Evolutionary conservation across 768 basidiomycete species (phyloP), one percentile per base, ranked within the genome.

Genomic region (Serendipita sp.): DNA sequence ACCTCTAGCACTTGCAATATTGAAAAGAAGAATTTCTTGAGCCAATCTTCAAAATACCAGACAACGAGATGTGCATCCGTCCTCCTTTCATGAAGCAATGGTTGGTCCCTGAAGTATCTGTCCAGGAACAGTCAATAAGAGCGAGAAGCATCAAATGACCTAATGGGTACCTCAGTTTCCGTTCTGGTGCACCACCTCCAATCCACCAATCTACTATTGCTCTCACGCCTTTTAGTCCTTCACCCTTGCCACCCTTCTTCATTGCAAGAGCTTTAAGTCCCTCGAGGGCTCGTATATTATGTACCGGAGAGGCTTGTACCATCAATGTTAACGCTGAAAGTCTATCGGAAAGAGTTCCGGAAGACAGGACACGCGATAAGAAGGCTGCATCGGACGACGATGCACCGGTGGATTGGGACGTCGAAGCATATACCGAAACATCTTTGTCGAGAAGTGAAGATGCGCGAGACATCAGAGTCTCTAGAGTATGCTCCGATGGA

Each of bases 141-240:
- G 13, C 32, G 0, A 34, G 13, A 41, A 7, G 38, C 38, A 32
- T 51, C 36, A 52, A 35, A 64, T 16, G 60, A 36, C 66, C 32
- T 11, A 30, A 48, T 13, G 78, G 84, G 63, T 66, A 93, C 89
- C 81, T 90, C 30, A 97, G 80, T 72, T 98, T 98, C 67, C 90
- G 78, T 66, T 80, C 78, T 0, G 92, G 90, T 18, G 85, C 89
- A n/a, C 91, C 91, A 28, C 93, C 94, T 36, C 92, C 93, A 52
- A 88, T 82, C 91, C 93, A 96, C 93, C 95, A 97, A 81, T 98
- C 95, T 36, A 90, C 85, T 65, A 99, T 79, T 67, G 93, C 95
- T 47, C 94, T 80, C 64, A 95, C 72, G 2, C 94, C 93, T 68
- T 94, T 92, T 48, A 96, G 73, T 69, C 88, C 85, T 76, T 97